Evolutionary conservation across 306 rosid species (phyloP), one percentile per base, ranked within the genome.

Genomic region (Acacia melanoxylon): DNA sequence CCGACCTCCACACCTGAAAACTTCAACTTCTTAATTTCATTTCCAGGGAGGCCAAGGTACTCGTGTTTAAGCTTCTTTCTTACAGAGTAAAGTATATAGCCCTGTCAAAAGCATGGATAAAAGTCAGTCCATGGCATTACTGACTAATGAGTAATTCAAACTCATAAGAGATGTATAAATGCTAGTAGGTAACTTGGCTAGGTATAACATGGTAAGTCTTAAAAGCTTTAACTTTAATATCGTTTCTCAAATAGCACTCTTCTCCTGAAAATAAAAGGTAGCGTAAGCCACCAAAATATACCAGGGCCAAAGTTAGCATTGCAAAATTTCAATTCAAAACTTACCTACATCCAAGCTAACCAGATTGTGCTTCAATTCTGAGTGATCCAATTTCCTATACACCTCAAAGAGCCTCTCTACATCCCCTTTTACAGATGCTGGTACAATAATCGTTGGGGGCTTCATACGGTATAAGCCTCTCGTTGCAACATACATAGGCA

Each of bases 401-500:
- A 91, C 87, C 77, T 93, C 94, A 81, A 93, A 91, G 63, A 93
- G 99, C 79, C 84, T 79, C 81, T 92, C 97, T 16, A 93, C 97
- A 67, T 87, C 93, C 85, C 87, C 93, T 85, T 91, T 92, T 48
- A 95, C 80, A 68, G 89, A 87, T 66, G 44, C 87, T 56, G 99
- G 99, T 46, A 95, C 94, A 78, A 95, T 69, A 68, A 93, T 87
- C 24, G 94, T 95, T 3, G 97, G 98, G 16, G 98, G 98, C 86
- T 91, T 90, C 99, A 93, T 93, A 14, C 88, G 63, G 87, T 92
- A 93, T 73, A 95, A 85, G 75, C 97, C 97, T 33, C 97, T 97
- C 10, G 94, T 95, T 54, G 99, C 97, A 68, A 95, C 98, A 82
- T 93, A 95, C 91, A 93, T 87, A 0, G 99, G 98, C 45, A 95